Base-by-base conservation (phyloP, 306 rosid genomes). In the Acacia confusa region DNA sequence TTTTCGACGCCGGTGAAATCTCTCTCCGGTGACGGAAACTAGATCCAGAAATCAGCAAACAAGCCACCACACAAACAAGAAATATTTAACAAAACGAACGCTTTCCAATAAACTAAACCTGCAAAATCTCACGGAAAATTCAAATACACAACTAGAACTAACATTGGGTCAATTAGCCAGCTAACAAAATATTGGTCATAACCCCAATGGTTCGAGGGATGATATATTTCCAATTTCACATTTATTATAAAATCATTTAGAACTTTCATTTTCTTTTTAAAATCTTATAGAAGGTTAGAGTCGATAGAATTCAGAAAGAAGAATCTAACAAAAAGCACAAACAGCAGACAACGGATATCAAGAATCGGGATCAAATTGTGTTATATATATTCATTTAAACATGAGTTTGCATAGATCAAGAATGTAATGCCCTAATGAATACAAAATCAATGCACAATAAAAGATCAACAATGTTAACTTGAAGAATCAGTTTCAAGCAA, bases 401-500 rank as follows among this genome's bases (percentile, higher is more conserved):
- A 17, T 50, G 57, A 50, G 22, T 50, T 50, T 50, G 17, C 6
- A 17, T 3, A 48, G 60, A 13, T 1, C 25, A 53, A 20, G 24
- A 53, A 20, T 53, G 28, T 55, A n/a, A 7, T 57, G 2, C 30
- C 28, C 28, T n/a, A 57, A 9, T n/a, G 11, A 20, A 9, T 22
- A 57, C 28, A 57, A 57, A 57, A 57, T 57, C 4, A 24, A 57
- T n/a, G 14, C 22, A 22, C 30, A 57, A 27, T 9, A 28, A 63
- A 63, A 30, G 28, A 14, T 28, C 36, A 2, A 16, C 17, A 5
- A 28, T 11, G 6, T 24, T 4, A 48, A 20, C 34, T 77, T 19
- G 4, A 24, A 17, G 38, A 25, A 8, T 82, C 78, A 74, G 75
- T 77, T 44, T 74, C 70, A 47, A 88, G 44, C 57, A 89, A 79